phyloP scores from a whole-genome alignment of 140 eudicot species.

The Flaveria floridana region DNA sequence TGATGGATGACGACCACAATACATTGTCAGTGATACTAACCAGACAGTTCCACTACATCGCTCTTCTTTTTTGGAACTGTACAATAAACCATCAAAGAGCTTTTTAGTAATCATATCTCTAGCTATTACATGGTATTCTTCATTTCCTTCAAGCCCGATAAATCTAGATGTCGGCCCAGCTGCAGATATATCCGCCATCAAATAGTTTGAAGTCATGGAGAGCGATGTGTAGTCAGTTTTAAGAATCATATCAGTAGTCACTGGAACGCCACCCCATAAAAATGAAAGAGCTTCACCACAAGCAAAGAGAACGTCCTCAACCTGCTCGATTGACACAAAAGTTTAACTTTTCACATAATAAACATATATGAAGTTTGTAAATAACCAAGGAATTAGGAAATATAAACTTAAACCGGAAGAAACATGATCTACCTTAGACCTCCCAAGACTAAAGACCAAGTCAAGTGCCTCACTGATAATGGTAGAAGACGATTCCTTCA shows the following conservation, averaged over 20 bases:
- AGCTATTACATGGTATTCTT: conserved; percentile 51
- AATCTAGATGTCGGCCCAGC: conserved; percentile 37
- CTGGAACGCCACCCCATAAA: conserved; percentile 98
- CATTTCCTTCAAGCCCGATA: conserved; percentile 45
- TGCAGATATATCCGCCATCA: conserved; percentile 76
- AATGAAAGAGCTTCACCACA: conserved; percentile 98
- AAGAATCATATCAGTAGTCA: conserved; percentile 72
- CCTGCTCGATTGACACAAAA: conserved; percentile 47
- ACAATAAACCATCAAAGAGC: conserved; percentile 76
- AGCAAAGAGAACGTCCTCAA: conserved; percentile 92
- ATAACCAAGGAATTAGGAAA: background rate
- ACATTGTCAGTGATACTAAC: conserved; percentile 85
- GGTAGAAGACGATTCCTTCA: conserved; percentile 64
- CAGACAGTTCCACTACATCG: conserved; percentile 97
- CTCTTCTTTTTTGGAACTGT: conserved; percentile 90
- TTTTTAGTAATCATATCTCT: conserved; percentile 80
- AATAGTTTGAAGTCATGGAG: conserved; percentile 78
- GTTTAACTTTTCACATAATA: conserved; percentile 7
- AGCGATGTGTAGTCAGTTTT: conserved; percentile 80
- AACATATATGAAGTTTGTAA: background rate
- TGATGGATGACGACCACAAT: conserved; percentile 76
- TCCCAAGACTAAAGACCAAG: conserved; percentile 69
- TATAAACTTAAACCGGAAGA: conserved; percentile 6
- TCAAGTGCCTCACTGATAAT: conserved; percentile 72
- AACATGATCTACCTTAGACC: conserved; percentile 66